Evolutionary conservation across 768 basidiomycete genomes (phyloP).

Genomic region (Phlegmacium glaucopus): DNA sequence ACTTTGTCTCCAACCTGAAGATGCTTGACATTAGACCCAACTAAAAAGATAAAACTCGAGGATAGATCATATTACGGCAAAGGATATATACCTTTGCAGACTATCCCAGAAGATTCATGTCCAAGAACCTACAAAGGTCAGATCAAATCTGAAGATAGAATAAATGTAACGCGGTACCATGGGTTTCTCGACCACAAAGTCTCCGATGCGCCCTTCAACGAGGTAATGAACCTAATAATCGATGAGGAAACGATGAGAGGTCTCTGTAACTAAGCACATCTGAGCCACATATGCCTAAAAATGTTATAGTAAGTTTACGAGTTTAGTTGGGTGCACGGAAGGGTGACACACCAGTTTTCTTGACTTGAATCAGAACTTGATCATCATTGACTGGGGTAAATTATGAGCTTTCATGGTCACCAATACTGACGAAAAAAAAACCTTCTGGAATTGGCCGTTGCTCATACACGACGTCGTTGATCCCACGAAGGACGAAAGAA

Average conservation of each 20-base stretch:
- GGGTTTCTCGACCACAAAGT: slow-evolving; percentile 75
- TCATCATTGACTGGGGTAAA: slow-evolving; percentile 52
- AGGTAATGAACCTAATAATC: slow-evolving; percentile 67
- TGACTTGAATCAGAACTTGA: slow-evolving; percentile 86
- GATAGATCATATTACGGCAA: background rate
- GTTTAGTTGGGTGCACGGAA: slow-evolving; percentile 1
- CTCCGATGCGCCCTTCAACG: slow-evolving; percentile 73
- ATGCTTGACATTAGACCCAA: slow-evolving; percentile 72
- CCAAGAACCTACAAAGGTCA: slow-evolving; percentile 63
- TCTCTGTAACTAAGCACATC: slow-evolving; percentile 49
- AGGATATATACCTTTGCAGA: slow-evolving; percentile 57
- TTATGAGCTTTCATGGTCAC: slow-evolving; percentile 4
- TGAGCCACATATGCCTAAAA: slow-evolving; percentile 83
- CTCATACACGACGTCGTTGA: slow-evolving; percentile 71
- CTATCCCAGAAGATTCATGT: slow-evolving; percentile 86
- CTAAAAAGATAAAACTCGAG: slow-evolving; percentile 31
- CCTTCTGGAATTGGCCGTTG: slow-evolving; percentile 72
- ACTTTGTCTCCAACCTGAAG: slow-evolving; percentile 84
- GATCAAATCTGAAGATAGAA: background rate
- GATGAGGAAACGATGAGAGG: background rate
- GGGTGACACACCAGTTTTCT: slow-evolving; percentile 72
- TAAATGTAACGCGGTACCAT: slow-evolving; percentile 47
- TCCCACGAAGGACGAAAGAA: slow-evolving; percentile 72
- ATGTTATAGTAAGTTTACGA: slow-evolving; percentile 1
- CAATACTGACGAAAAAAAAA: slow-evolving; percentile 24